phyloP scores from a whole-genome alignment of 2,329 filamentous ascomycete species.

The Monosporascus sp. region DNA sequence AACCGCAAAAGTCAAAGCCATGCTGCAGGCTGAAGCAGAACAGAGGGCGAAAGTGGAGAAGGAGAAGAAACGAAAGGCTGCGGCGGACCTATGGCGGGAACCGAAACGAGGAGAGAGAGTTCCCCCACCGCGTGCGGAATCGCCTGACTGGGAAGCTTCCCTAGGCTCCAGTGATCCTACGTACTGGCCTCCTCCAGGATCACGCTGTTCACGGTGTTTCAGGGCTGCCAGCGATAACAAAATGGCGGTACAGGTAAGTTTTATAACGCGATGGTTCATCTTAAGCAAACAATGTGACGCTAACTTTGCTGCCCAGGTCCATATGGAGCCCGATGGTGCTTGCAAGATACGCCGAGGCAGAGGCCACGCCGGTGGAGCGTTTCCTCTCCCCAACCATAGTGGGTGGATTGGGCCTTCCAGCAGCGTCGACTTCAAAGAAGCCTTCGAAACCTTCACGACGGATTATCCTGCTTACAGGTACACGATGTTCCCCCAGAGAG shows the following conservation, averaged over 20 bases:
- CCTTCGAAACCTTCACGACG: conserved; percentile 4
- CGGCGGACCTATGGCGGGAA: neutral
- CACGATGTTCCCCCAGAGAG: conserved; percentile 10
- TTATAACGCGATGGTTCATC: too few relatives aligned
- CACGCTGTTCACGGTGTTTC: conserved; percentile 12
- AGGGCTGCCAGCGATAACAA: conserved; percentile 3
- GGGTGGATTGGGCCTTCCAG: conserved; percentile 8
- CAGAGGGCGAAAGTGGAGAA: neutral
- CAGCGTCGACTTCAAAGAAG: conserved; percentile 4
- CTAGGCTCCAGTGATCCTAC: neutral
- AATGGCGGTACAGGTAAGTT: conserved; percentile 5
- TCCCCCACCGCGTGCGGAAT: neutral
- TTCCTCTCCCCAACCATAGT: conserved; percentile 10
- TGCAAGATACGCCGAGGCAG: conserved; percentile 11
- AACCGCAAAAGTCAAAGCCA: too few relatives aligned
- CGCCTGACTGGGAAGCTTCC: conserved; percentile 3
- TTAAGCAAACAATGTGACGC: neutral
- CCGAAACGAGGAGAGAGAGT: neutral
- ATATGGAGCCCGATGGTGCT: conserved; percentile 3
- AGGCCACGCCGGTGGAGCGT: neutral
- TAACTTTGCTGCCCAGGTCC: conserved; percentile 3
- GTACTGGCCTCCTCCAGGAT: conserved; percentile 2
- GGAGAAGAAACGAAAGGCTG: neutral
- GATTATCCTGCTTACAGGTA: conserved; percentile 8
- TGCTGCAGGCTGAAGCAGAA: neutral